Evolutionary conservation across 768 basidiomycete species (phyloP).

Genomic region (Omphalotus guepiniiformis): DNA sequence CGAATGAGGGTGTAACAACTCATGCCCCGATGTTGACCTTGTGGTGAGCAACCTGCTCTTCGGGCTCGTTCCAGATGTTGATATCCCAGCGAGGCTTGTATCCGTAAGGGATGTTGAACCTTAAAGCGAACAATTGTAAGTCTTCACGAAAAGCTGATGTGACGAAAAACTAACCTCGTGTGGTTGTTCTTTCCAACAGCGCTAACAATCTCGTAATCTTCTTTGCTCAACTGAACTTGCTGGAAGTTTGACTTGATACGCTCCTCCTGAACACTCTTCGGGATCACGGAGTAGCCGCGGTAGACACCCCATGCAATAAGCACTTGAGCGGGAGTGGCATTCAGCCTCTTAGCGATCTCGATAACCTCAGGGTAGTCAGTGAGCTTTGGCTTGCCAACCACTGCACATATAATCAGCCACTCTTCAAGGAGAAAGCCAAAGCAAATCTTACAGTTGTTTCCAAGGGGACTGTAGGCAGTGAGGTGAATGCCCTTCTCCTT

Average conservation of each 20-base stretch:
- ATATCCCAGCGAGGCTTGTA: slow-evolving; percentile 68
- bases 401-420: slow-evolving; percentile 26
- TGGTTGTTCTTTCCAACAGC: slow-evolving; percentile 45
- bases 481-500: slow-evolving; percentile 67
- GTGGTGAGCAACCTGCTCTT: slow-evolving; percentile 42
- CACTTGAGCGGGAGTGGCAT: slow-evolving; percentile 74
- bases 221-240: slow-evolving; percentile 61
- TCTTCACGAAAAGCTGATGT: neutral
- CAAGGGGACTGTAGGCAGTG: slow-evolving; percentile 65
- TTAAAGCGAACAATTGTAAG: slow-evolving; percentile 12
- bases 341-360: slow-evolving; percentile 57
- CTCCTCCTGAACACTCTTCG: slow-evolving; percentile 72
- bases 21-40: slow-evolving; percentile 27
- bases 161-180: slow-evolving; percentile 26
- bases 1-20: too few relatives aligned
- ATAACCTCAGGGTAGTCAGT: slow-evolving; percentile 62
- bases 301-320: slow-evolving; percentile 76
- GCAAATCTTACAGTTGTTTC: slow-evolving; percentile 63
- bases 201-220: slow-evolving; percentile 60
- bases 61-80: slow-evolving; percentile 62
- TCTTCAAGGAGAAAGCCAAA: neutral
- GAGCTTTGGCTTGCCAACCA: slow-evolving; percentile 57
- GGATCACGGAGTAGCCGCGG: slow-evolving; percentile 79
- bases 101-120: slow-evolving; percentile 62
- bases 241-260: slow-evolving; percentile 77